These are phyloP conservation scores for Moesziomyces antarcticus DNA, from an alignment of 1,284 basidiomycete genomes.

Conservation along the genomic window DNA sequence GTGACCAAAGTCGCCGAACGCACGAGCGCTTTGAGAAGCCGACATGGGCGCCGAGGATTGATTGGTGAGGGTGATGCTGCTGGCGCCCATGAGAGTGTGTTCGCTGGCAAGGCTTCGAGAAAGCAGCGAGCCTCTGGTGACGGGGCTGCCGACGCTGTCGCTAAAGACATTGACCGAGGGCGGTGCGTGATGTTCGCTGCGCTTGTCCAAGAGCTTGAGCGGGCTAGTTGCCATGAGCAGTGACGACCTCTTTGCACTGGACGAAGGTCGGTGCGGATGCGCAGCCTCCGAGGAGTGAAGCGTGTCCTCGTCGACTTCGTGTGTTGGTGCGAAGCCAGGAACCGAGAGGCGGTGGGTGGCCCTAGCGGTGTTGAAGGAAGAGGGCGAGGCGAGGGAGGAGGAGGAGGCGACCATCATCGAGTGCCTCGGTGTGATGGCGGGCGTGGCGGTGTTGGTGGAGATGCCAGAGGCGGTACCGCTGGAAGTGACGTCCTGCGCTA, in stretches of 20 bases:
- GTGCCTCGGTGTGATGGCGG: conserved; percentile 44
- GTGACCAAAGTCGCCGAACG: conserved; percentile 6
- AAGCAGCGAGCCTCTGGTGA: conserved; percentile 26
- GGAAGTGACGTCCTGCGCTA: neutral
- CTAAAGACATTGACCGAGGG: conserved; percentile 51
- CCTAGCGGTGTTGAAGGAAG: conserved; percentile 14
- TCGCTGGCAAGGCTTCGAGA: conserved; percentile 53
- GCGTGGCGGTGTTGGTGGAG: conserved; percentile 49
- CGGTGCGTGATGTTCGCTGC: conserved; percentile 43
- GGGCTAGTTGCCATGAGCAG: conserved; percentile 40
- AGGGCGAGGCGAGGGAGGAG: conserved; percentile 5
- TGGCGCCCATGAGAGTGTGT: conserved; percentile 50
- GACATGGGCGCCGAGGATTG: conserved; percentile 7
- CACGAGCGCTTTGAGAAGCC: conserved; percentile 6
- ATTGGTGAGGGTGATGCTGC: conserved; percentile 47
- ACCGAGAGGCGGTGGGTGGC: conserved; percentile 32
- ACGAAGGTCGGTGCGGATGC: conserved; percentile 12
- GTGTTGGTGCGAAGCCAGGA: conserved; percentile 27
- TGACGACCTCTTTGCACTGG: conserved; percentile 22
- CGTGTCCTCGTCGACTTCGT: conserved; percentile 24
- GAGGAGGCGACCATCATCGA: conserved; percentile 25
- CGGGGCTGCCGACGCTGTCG: conserved; percentile 49
- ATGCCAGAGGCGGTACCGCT: conserved; percentile 20
- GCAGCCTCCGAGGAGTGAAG: conserved; percentile 7
- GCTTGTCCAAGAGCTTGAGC: conserved; percentile 50